These are phyloP conservation scores for Populus nigra DNA, from an alignment of 345 rosid species.

Conservation along the genomic window DNA sequence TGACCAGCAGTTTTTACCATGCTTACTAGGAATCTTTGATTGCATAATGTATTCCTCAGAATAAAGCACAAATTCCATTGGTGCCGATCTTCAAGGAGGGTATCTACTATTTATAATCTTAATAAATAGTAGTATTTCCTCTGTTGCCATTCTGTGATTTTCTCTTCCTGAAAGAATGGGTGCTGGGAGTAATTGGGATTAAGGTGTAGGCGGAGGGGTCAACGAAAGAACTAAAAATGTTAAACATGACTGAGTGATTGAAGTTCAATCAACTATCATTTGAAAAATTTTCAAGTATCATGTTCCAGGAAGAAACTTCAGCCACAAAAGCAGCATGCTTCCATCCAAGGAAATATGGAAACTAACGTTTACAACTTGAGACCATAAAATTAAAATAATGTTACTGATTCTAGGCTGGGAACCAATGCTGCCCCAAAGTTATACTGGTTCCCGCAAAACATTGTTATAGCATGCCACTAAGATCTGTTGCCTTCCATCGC, in stretches of 20 bases:
- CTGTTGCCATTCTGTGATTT: too few species aligned
- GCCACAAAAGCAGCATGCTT: neutral
- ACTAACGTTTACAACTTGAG: neutral
- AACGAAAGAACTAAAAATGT: neutral
- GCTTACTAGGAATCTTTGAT: too few species aligned
- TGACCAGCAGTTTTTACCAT: too few species aligned
- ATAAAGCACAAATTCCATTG: too few species aligned
- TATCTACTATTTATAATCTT: too few species aligned
- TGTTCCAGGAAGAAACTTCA: neutral
- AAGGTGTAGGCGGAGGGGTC: neutral
- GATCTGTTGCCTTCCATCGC: neutral
- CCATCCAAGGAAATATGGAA: neutral
- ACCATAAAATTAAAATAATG: neutral
- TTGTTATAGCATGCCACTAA: neutral
- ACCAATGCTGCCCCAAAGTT: neutral
- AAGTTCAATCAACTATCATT: neutral
- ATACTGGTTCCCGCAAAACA: neutral
- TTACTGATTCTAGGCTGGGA: neutral
- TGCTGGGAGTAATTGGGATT: too few species aligned
- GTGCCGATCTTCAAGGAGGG: too few species aligned
- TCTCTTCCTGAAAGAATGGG: too few species aligned
- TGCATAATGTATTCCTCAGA: too few species aligned
- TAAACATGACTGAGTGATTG: neutral
- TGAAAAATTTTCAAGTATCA: neutral
- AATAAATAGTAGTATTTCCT: too few species aligned